Percentiles rank a stretch among this genome's conserved stretches.
Evolutionary conservation across 2,329 filamentous ascomycete species (phyloP).

Genomic region (Raffaelea ambrosiae): DNA sequence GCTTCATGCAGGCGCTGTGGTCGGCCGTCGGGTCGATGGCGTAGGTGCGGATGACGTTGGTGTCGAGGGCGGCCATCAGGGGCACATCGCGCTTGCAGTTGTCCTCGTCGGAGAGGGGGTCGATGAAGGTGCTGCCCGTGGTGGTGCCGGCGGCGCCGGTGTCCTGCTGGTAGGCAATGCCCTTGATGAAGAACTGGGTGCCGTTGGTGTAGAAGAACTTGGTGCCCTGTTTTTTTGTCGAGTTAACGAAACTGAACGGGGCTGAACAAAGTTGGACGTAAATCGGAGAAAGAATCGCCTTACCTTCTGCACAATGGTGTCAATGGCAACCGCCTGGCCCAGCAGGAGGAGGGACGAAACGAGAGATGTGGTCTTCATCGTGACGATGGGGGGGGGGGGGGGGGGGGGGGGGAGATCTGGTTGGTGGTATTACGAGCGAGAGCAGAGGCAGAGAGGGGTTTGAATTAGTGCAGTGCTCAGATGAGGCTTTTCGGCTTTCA

Average conservation of each 20-base stretch:
- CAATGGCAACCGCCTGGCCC: slow-evolving; percentile 29
- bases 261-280: not conserved
- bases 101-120: slow-evolving; percentile 68
- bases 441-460: slow-evolving; percentile 1
- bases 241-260: too few species aligned
- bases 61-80: slow-evolving; percentile 66
- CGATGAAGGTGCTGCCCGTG: slow-evolving; percentile 53
- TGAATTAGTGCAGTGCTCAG: too few species aligned
- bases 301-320: slow-evolving; percentile 51
- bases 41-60: slow-evolving; percentile 93
- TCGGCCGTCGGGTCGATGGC: slow-evolving; percentile 73
- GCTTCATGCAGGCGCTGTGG: slow-evolving; percentile 77
- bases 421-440: not conserved
- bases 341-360: slow-evolving; percentile 22
- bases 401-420: not conserved
- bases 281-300: slow-evolving; percentile 1
- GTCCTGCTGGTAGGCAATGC: slow-evolving; percentile 92
- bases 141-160: slow-evolving; percentile 47
- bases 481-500: not conserved
- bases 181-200: slow-evolving; percentile 69
- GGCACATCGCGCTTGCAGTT: slow-evolving; percentile 81
- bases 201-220: slow-evolving; percentile 76
- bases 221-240: slow-evolving; percentile 20
- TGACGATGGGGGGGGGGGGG: not conserved
- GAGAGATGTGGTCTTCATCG: slow-evolving; percentile 26